These are phyloP conservation scores for Trichosporon sp. DNA, from an alignment of 1,284 basidiomycete species.

Conservation along the genomic window DNA sequence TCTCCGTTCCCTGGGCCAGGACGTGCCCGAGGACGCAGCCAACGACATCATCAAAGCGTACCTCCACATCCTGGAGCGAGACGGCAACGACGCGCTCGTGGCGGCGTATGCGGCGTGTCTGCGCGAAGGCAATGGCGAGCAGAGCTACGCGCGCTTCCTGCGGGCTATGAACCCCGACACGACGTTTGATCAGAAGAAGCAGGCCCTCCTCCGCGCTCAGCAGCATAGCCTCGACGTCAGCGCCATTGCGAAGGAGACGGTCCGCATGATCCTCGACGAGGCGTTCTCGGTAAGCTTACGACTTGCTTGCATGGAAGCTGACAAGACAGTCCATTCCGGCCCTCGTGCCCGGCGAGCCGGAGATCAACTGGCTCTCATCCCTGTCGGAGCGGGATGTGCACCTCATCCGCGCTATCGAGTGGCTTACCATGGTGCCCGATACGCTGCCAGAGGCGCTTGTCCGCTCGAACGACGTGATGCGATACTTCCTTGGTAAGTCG, in stretches of 20 bases:
- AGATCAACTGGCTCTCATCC: constrained; percentile 55
- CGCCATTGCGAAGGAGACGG: constrained; percentile 72
- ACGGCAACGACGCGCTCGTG: constrained; percentile 78
- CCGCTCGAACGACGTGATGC: constrained; percentile 75
- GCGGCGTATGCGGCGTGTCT: constrained; percentile 89
- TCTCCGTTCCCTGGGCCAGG: constrained; percentile 70
- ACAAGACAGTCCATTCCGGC: constrained; percentile 28
- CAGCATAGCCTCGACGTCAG: constrained; percentile 79
- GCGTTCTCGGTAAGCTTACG: constrained; percentile 59
- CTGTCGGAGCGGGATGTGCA: constrained; percentile 54
- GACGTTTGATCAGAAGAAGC: constrained; percentile 62
- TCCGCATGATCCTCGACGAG: constrained; percentile 67
- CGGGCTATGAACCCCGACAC: constrained; percentile 69
- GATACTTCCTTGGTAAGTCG: constrained; percentile 79
- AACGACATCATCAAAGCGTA: constrained; percentile 85
- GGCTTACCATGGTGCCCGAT: constrained; percentile 73
- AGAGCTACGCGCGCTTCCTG: constrained; percentile 87
- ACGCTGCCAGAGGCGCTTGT: constrained; percentile 73
- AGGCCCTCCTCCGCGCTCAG: constrained; percentile 68
- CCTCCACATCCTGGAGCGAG: constrained; percentile 77
- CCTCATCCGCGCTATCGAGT: constrained; percentile 83
- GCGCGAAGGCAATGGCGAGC: constrained; percentile 77
- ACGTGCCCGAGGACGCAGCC: constrained; percentile 65
- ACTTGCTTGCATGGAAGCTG: not conserved
- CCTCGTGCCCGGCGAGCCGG: constrained; percentile 34